phyloP scores from a whole-genome alignment of 805 yeast genomes.

The Wickerhamiella alocasiicola region DNA sequence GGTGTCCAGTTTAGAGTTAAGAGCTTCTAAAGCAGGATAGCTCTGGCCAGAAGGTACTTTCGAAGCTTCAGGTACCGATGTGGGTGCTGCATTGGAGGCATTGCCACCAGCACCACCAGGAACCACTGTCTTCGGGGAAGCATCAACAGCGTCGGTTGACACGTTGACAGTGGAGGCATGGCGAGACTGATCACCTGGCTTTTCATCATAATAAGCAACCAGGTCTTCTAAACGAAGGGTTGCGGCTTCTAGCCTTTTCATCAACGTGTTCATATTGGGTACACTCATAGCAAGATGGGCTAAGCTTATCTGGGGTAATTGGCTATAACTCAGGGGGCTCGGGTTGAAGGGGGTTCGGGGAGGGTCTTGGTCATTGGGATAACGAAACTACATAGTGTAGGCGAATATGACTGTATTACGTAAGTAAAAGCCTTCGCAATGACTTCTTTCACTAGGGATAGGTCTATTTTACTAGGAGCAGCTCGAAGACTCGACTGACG shows the following conservation, averaged over 20 bases:
- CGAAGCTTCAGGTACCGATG: background rate
- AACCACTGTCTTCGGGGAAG: background rate
- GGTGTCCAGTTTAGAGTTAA: conserved; percentile 10
- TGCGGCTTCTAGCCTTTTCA: conserved; percentile 78
- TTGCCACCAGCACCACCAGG: background rate
- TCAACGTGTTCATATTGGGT: conserved; percentile 71
- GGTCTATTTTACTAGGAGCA: no score
- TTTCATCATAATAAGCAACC: conserved; percentile 37
- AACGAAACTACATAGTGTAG: no score
- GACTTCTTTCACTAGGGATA: no score
- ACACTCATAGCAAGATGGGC: conserved; percentile 37
- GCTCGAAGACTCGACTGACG: no score
- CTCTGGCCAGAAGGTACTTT: no score
- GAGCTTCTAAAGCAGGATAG: conserved; percentile 8
- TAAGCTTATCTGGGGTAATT: background rate
- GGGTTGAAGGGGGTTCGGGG: no score
- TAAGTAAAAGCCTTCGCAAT: no score
- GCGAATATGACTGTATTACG: no score
- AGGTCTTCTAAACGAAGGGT: conserved; percentile 86
- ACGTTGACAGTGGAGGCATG: background rate
- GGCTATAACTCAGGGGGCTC: background rate
- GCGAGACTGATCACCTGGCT: background rate
- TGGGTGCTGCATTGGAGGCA: background rate
- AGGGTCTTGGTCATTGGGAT: no score
- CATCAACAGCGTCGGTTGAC: background rate